Percentiles rank a stretch among this genome's conserved stretches.
phyloP scores from a whole-genome alignment of 306 rosid species.

The Dryas drummondii region DNA sequence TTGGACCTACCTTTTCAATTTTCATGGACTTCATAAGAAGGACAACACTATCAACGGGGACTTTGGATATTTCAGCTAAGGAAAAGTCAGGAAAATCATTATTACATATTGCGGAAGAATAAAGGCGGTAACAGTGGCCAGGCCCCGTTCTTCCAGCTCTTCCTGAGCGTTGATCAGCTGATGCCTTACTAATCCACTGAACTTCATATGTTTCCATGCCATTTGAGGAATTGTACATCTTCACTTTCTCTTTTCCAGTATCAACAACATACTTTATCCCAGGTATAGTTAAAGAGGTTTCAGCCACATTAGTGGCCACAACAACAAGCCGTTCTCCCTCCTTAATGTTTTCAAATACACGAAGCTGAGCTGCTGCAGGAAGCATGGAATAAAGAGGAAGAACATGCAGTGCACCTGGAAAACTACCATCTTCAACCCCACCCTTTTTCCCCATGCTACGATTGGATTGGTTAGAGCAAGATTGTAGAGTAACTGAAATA shows the following conservation, averaged over 20 bases:
- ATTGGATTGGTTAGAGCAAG: slow-evolving; percentile 38
- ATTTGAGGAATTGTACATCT: slow-evolving; percentile 63
- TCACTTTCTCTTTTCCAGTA: slow-evolving; percentile 89
- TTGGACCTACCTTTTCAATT: slow-evolving; percentile 56
- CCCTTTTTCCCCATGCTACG: slow-evolving; percentile 26
- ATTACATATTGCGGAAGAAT: slow-evolving; percentile 77
- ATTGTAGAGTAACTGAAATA: slow-evolving; percentile 29
- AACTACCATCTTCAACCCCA: slow-evolving; percentile 23
- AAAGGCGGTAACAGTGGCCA: slow-evolving; percentile 84
- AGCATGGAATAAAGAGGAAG: slow-evolving; percentile 94
- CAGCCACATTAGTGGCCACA: slow-evolving; percentile 96
- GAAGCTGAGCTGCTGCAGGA: slow-evolving; percentile 77
- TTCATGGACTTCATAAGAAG: slow-evolving; percentile 86
- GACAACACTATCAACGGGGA: slow-evolving; percentile 83
- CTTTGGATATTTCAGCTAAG: slow-evolving; percentile 75
- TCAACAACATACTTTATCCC: slow-evolving; percentile 90
- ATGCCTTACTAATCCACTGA: slow-evolving; percentile 96
- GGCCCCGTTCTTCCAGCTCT: slow-evolving; percentile 96
- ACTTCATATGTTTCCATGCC: slow-evolving; percentile 81
- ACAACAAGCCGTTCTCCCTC: slow-evolving; percentile 85
- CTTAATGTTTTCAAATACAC: slow-evolving; percentile 66
- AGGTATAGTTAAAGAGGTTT: slow-evolving; percentile 91
- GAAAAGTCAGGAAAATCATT: slow-evolving; percentile 67
- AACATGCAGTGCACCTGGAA: slow-evolving; percentile 58
- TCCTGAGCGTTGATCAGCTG: slow-evolving; percentile 88